Base-by-base conservation (phyloP, 768 basidiomycete genomes). In the Xerocomus spinulosus region DNA sequence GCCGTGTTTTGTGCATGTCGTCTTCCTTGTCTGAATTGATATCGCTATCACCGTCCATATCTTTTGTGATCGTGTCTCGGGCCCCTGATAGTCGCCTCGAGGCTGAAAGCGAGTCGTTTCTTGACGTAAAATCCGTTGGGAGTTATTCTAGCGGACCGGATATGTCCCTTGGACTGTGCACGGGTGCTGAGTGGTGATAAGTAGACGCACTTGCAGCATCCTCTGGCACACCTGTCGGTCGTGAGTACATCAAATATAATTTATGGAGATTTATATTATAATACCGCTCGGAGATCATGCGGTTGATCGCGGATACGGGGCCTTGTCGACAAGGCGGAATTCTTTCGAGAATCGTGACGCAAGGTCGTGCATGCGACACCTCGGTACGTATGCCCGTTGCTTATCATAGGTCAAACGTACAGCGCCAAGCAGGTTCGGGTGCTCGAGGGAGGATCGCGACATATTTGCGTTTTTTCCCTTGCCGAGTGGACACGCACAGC, bases 241-340 rank as follows among this genome's bases (percentile, higher is more conserved):
- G n/a, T n/a, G n/a, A n/a, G n/a, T n/a, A n/a, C n/a, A n/a, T n/a
- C n/a, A n/a, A n/a, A n/a, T n/a, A n/a, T n/a, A n/a, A n/a, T n/a
- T n/a, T n/a, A n/a, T n/a, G n/a, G n/a, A n/a, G n/a, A 28, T 28
- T 28, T 24, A 24, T 3, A 24, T 37, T 24, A 30, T 42, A 21
- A 30, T 29, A 42, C 14, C 29, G 29, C 28, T 32, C 41, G 14
- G 43, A 26, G 40, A 28, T 42, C 23, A 25, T 28, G 25, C 20
- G 28, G 36, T 37, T 40, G 41, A 53, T 54, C 46, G 43, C 50
- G 46, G 56, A 33, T 33, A 48, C 34, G 28, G 26, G 26, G 20
- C 38, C 20, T 5, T 20, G 20, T 35, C 34, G n/a, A 35, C 17
- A 9, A 20, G 8, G 5, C 21, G 36, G 4, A 12, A 21, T 37